Percentiles rank a stretch among this genome's conserved stretches.
phyloP scores from a whole-genome alignment of 1,284 basidiomycete genomes.

The Xerocomus amazonicus region DNA sequence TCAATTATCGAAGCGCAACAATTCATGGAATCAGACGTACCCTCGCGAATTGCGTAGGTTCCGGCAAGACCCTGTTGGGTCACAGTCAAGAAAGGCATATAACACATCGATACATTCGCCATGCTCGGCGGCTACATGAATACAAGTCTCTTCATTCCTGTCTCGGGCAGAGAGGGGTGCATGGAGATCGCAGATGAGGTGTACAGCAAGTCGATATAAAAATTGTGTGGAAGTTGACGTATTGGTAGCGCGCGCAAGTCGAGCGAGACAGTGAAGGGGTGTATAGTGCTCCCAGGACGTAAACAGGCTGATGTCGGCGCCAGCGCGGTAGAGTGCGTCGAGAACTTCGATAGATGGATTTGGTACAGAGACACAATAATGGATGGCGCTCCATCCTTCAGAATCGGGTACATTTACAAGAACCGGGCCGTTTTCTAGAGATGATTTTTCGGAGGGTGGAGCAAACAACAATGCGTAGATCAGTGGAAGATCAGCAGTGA shows the following conservation, averaged over 20 bases:
- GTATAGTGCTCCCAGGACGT: slow-evolving; percentile 63
- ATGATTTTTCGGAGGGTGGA: slow-evolving; percentile 39
- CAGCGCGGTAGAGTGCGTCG: slow-evolving; percentile 67
- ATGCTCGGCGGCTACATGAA: slow-evolving; percentile 91
- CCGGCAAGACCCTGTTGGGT: slow-evolving; percentile 49
- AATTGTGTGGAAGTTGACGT: slow-evolving; percentile 37
- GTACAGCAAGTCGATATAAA: slow-evolving; percentile 56
- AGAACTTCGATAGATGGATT: slow-evolving; percentile 58
- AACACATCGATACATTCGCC: slow-evolving; percentile 70
- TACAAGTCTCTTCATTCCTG: slow-evolving; percentile 84
- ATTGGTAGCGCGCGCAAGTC: slow-evolving; percentile 40
- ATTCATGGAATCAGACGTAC: slow-evolving; percentile 35
- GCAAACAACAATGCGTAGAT: slow-evolving; percentile 58
- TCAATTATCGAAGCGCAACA: background rate
- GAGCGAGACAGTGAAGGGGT: slow-evolving; percentile 66
- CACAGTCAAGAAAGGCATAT: slow-evolving; percentile 59
- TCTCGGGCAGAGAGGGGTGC: slow-evolving; percentile 68
- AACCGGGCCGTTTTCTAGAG: slow-evolving; percentile 41
- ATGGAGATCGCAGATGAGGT: slow-evolving; percentile 63
- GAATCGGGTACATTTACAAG: slow-evolving; percentile 62
- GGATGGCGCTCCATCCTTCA: slow-evolving; percentile 66
- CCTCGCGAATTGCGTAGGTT: slow-evolving; percentile 65
- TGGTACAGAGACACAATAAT: slow-evolving; percentile 57
- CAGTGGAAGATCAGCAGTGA: slow-evolving; percentile 44
- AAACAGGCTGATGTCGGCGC: slow-evolving; percentile 67